A percentile compares a stretch with the other conserved stretches of the same genome.
These are phyloP conservation scores for Tetrapisispora arboricola DNA, from an alignment of 805 yeast species.

Conservation along the genomic window DNA sequence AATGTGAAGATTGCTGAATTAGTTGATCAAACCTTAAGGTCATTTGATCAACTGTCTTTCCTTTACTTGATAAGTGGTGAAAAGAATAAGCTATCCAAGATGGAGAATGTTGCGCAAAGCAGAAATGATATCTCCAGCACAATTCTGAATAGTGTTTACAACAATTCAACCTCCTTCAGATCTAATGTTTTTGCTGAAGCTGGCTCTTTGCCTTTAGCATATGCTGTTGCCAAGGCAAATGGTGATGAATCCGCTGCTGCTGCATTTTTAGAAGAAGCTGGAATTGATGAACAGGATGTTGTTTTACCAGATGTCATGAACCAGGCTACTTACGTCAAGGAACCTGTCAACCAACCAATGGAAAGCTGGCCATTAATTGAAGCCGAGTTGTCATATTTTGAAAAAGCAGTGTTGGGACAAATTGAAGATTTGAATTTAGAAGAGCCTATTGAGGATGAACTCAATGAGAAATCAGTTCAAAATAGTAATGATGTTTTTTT, in stretches of 20 bases:
- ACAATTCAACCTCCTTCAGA: slow-evolving; percentile 65
- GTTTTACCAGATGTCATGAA: slow-evolving; percentile 45
- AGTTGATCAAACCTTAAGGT: slow-evolving; percentile 77
- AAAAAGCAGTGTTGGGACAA: slow-evolving; percentile 71
- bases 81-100: slow-evolving; percentile 57
- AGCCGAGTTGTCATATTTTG: slow-evolving; percentile 69
- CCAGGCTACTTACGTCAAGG: slow-evolving; percentile 34
- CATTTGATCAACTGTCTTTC: slow-evolving; percentile 84
- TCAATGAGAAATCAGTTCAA: slow-evolving; percentile 16
- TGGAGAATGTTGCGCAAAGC: slow-evolving; percentile 43
- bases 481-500: slow-evolving; percentile 29
- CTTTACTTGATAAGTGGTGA: slow-evolving; percentile 82
- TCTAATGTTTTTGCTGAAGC: slow-evolving; percentile 62
- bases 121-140: slow-evolving; percentile 69
- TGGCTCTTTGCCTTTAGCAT: slow-evolving; percentile 83
- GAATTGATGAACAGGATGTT: slow-evolving; percentile 51
- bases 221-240: slow-evolving; percentile 80
- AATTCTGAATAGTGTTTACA: slow-evolving; percentile 72
- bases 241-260: slow-evolving; percentile 72
- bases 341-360: slow-evolving; percentile 37
- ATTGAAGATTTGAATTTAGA: slow-evolving; percentile 53
- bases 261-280: slow-evolving; percentile 60
- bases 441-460: slow-evolving; percentile 22
- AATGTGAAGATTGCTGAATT: slow-evolving; percentile 76
- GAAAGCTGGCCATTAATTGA: slow-evolving; percentile 75